These are phyloP conservation scores for Tylopilus intermedius DNA, from an alignment of 768 basidiomycete species.

Conservation along the genomic window DNA sequence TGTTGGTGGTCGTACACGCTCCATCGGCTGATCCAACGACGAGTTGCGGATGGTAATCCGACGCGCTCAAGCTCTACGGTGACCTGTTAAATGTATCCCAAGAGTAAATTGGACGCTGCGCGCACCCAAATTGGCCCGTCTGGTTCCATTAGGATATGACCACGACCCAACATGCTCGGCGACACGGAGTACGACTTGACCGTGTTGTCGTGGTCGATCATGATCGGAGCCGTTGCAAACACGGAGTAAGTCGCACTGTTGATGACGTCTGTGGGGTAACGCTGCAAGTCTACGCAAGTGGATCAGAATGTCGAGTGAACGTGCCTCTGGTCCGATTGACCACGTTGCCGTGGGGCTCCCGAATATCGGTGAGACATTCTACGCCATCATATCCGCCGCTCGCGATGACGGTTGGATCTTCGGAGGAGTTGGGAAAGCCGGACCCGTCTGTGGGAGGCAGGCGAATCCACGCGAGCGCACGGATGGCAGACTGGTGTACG, in stretches of 20 bases:
- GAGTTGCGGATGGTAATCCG: conserved; percentile 85
- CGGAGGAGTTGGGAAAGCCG: conserved; percentile 42
- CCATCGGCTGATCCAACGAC: conserved; percentile 84
- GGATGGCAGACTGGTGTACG: conserved; percentile 77
- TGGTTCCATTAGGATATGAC: conserved; percentile 68
- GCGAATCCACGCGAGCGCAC: conserved; percentile 69
- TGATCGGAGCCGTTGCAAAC: conserved; percentile 63
- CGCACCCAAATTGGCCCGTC: conserved; percentile 81
- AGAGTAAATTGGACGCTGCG: not conserved
- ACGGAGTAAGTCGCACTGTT: conserved; percentile 63
- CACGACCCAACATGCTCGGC: conserved; percentile 68
- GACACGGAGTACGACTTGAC: conserved; percentile 72
- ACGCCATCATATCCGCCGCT: conserved; percentile 81
- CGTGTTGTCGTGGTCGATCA: conserved; percentile 79
- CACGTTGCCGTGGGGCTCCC: conserved; percentile 60
- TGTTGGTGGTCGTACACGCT: conserved; percentile 67
- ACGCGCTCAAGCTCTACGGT: conserved; percentile 60
- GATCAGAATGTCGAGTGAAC: not conserved
- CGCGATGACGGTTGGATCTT: conserved; percentile 67
- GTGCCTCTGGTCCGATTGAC: conserved; percentile 77
- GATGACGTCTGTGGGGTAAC: conserved; percentile 53
- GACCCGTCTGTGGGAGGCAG: conserved; percentile 51
- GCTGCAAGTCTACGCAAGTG: not conserved
- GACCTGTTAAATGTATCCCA: not conserved
- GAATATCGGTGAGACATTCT: conserved; percentile 70